Evolutionary conservation across 768 basidiomycete genomes (phyloP).

Genomic region (Chalciporus sphaerocephalus): DNA sequence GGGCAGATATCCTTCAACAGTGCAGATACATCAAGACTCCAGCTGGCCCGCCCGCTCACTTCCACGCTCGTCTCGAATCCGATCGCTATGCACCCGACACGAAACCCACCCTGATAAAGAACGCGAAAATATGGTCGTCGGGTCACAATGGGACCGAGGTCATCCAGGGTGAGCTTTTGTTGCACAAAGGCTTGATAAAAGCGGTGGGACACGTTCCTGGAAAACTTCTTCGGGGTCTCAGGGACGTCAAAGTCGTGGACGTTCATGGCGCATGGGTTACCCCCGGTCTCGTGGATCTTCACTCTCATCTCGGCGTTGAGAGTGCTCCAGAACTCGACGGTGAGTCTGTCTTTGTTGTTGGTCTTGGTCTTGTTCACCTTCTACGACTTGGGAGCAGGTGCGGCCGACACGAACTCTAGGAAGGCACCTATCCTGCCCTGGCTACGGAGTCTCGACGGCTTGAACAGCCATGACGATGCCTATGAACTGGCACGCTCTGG

Average conservation of each 20-base stretch:
- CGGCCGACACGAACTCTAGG: constrained; percentile 53
- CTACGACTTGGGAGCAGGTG: constrained; percentile 29
- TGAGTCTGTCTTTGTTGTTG: not conserved
- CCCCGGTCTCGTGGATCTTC: constrained; percentile 58
- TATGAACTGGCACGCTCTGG: constrained; percentile 40
- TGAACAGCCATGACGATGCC: constrained; percentile 43
- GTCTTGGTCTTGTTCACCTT: constrained; percentile 6
- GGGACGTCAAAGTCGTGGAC: constrained; percentile 48
- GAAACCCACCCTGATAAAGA: constrained; percentile 58
- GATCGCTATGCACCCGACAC: constrained; percentile 68
- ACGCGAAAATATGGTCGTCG: constrained; percentile 86
- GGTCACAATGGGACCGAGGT: constrained; percentile 62
- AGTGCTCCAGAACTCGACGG: constrained; percentile 34
- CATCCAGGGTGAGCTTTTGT: constrained; percentile 57
- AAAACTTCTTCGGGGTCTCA: constrained; percentile 15
- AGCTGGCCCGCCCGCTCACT: constrained; percentile 44
- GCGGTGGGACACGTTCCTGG: constrained; percentile 45
- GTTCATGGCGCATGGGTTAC: constrained; percentile 73
- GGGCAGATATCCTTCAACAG: constrained; percentile 32
- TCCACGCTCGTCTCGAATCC: constrained; percentile 47
- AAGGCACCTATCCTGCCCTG: constrained; percentile 63
- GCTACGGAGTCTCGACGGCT: constrained; percentile 43
- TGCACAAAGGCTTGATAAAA: constrained; percentile 68
- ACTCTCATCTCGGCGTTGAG: constrained; percentile 45
- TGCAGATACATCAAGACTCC: constrained; percentile 41